phyloP scores from a whole-genome alignment of 108 stramenopile species.

The Cyclotella atomus region DNA sequence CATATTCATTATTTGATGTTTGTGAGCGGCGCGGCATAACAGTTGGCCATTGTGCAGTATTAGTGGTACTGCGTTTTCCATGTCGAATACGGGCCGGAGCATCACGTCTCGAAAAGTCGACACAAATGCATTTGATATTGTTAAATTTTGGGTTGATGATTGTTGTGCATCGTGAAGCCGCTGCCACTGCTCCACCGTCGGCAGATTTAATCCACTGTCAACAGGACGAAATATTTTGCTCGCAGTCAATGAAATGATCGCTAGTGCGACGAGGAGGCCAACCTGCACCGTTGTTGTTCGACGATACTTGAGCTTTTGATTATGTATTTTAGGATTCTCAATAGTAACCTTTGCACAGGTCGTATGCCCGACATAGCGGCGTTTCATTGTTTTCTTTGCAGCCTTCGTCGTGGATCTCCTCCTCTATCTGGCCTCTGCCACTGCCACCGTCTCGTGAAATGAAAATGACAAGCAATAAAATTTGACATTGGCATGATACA shows the following conservation, averaged over 20 bases:
- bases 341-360: neutral
- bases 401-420: no score
- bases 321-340: neutral
- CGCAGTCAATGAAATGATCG: neutral
- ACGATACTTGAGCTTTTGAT: neutral
- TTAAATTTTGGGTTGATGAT: neutral
- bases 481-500: no score
- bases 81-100: neutral
- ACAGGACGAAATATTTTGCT: neutral
- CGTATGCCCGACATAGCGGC: neutral
- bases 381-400: neutral
- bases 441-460: no score
- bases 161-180: no score
- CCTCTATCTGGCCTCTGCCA: no score
- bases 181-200: no score
- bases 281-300: neutral
- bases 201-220: no score
- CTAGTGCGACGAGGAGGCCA: neutral
- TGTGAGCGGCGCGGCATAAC: neutral
- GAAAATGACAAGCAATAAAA: no score
- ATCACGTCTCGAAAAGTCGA: neutral
- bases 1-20: neutral
- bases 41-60: neutral
- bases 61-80: neutral
- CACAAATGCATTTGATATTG: neutral